Evolutionary conservation across 2,329 filamentous ascomycete genomes (phyloP).

Genomic region (Trichoderma aggressivum): DNA sequence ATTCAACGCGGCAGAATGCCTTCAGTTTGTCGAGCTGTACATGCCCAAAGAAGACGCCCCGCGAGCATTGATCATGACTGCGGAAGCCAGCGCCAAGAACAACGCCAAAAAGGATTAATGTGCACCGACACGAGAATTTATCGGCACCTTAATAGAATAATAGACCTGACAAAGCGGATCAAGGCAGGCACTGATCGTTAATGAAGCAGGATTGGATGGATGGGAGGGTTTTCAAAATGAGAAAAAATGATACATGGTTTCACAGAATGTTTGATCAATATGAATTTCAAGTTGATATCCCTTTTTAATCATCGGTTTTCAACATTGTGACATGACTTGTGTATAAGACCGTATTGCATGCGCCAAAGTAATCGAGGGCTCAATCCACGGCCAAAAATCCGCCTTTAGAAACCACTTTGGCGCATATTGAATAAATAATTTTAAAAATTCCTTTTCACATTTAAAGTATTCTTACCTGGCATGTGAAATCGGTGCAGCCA

Average conservation of each 20-base stretch:
- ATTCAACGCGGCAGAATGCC: slow-evolving; percentile 55
- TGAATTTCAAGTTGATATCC: neutral
- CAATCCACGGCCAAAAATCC: neutral
- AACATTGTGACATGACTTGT: neutral
- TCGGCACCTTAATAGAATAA: neutral
- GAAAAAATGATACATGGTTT: neutral
- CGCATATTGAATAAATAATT: too few relatives aligned
- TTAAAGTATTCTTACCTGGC: neutral
- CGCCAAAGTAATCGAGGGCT: neutral
- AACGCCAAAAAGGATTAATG: slow-evolving; percentile 48
- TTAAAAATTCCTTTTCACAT: neutral
- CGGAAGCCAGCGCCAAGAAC: slow-evolving; percentile 64
- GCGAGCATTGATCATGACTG: slow-evolving; percentile 63
- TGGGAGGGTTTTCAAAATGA: neutral
- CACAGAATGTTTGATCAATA: neutral
- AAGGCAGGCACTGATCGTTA: neutral
- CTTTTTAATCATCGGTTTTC: neutral
- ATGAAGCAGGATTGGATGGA: neutral
- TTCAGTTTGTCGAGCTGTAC: slow-evolving; percentile 77
- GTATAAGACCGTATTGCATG: neutral
- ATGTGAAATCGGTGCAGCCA: neutral
- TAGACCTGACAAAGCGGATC: neutral
- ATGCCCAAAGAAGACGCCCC: slow-evolving; percentile 80
- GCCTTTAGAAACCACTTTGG: neutral
- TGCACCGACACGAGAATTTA: neutral